Evolutionary conservation across 2,329 filamentous ascomycete genomes (phyloP), one percentile per base, ranked within the genome.

Genomic region (Phialocephala subalpina): DNA sequence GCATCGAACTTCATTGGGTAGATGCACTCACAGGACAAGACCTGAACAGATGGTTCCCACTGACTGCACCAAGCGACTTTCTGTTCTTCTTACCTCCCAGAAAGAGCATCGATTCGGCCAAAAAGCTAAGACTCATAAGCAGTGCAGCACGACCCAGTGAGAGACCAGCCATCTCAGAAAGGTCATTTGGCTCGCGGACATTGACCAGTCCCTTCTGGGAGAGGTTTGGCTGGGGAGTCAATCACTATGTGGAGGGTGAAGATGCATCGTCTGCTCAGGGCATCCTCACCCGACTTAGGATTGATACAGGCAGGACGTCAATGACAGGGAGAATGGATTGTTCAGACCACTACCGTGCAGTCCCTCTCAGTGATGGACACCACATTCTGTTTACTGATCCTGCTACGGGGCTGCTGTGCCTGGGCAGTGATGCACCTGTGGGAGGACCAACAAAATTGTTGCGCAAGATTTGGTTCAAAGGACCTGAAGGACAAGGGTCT

Each of bases 381-480:
- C 87, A 91, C 70, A 80, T 92, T 40, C 77, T 91, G 5, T 91
- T 90, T 74, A 87, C 86, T 7, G 88, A 91, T 72, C 87, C 88
- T 4, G 76, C 77, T 12, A 85, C 82, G 1, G 83, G 82, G 11
- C 76, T 82, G 9, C 80, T 92, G 7, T 89, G 84, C 67, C 77
- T 92, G 18, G 89, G 89, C 3, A 86, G 82, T 55, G 87, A 91
- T 78, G 84, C 86, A 0, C 86, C 87, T 1, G 78, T 87, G 35
- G 75, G 74, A 22, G 86, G 86, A 52, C 84, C 81, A 62, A 86
- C 80, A 0, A 87, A 85, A 68, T 77, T 91, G 16, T 79, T 86
- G 6, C 82, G 86, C 27, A 89, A 89, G 65, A 81, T 90, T 12
- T 80, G 84, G 69, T 86, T 90, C 35, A 59, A 69, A 60, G 72